Base-by-base conservation (phyloP, 2,329 filamentous ascomycete species). In the Pseudogymnoascus sp. region DNA sequence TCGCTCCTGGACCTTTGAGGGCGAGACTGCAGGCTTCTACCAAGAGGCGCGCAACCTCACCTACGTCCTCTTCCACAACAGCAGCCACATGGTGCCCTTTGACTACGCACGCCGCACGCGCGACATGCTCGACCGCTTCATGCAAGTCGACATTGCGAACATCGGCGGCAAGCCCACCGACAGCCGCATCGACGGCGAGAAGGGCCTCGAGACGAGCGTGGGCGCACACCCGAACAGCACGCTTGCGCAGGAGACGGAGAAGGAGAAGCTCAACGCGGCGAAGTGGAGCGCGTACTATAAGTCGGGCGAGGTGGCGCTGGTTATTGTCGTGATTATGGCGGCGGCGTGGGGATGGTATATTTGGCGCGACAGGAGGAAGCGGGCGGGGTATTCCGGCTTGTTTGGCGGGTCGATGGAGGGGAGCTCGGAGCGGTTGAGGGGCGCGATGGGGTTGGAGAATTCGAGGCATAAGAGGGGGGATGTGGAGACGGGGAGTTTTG, bases 51-150 rank as follows among this genome's bases (percentile, higher is more conserved):
- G 96, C 68, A 99, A 99, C 76, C 78, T 99, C 65, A 97, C 95
- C 0, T 99, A 99, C 73, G 88, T 99, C 33, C 82, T 96, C 41
- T 96, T 98, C 77, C 91, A 96, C 80, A 96, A 99, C 75, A 87
- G 91, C 14, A 96, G 90, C 60, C 95, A 99, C 76, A 99, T 99
- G 95, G 95, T 99, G 1, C 96, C 95, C 0, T 98, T 95, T 72
- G 93, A 99, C 75, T 90, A 89, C 70, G 88, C 93, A 1, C 87
- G 91, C 59, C 88, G 92, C 65, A 89, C 88, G 19, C 86, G 93
- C 66, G 95, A 98, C 74, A 99, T 99, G 95, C 86, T 99, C 14
- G 93, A 99, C 76, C 89, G 95, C 41, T 96, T 99, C 78, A 91
- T 98, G 83, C 85, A 86, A 59, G 91, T 99, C 41, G 92, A 98